Evolutionary conservation across 2,329 filamentous ascomycete species (phyloP), one percentile per base, ranked within the genome.

Genomic region (Penicillium sp.): DNA sequence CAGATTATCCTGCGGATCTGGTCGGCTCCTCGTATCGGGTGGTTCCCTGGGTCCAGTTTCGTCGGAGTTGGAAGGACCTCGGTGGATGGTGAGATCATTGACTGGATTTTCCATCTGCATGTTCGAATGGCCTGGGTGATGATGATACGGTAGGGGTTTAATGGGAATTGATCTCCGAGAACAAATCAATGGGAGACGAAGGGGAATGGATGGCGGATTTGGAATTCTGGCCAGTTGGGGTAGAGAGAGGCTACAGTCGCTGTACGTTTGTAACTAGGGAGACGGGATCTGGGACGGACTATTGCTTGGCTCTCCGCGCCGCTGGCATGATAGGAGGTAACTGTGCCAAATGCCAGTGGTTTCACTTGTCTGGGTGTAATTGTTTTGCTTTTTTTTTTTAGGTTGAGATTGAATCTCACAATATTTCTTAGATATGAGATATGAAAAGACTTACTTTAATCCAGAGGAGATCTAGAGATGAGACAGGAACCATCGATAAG

Each of bases 71-170:
- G 25, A 45, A 5, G 35, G 25, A 51, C 47, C 38, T 49, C 17
- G 25, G 34, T 50, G 38, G 48, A 52, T 57, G 52, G 58, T 67
- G 62, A 65, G 61, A 66, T 67, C 62, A 67, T 67, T 54, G 62
- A 63, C 61, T 63, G 39, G 25, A 37, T 25, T 52, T 58, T 35
- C 48, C 20, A 48, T 15, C 5, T 45, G 15, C 15, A n/a, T 39
- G n/a, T 15, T 41, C 6, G 37, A 11, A 31, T 34, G 14, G 25
- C 10, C 51, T 52, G 51, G 22, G 38, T 47, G 4, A 49, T 20
- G 47, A 35, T 47, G 43, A 31, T 47, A 47, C 43, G 43, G 15
- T 11, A 15, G 11, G 20, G 17, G 7, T 3, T 14, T 4, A 7
- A 15, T 7, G 45, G 47, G 31, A 35, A 35, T 14, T 20, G 11